phyloP scores from a whole-genome alignment of 176 grass and related monocot species.

The Typha latifolia region DNA sequence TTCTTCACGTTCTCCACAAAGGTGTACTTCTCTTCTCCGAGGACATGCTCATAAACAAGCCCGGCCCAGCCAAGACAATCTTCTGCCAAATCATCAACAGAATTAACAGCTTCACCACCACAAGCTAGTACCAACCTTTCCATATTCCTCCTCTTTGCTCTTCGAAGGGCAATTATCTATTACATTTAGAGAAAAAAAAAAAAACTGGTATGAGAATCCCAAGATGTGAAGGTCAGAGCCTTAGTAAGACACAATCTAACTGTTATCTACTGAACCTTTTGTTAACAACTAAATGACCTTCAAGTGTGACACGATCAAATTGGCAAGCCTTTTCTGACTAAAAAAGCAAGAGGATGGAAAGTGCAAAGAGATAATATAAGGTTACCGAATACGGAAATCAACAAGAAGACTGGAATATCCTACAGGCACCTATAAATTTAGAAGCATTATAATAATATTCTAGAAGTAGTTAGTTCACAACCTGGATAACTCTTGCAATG shows the following conservation, averaged over 20 bases:
- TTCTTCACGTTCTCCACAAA: conserved; percentile 97
- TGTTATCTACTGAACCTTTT: background rate
- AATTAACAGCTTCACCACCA: conserved; percentile 86
- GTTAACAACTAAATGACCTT: background rate
- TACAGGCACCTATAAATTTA: too few species aligned
- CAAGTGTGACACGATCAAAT: too few species aligned
- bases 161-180: conserved; percentile 89
- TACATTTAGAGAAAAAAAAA: conserved; percentile 14
- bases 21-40: conserved; percentile 97
- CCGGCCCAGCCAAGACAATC: conserved; percentile 95
- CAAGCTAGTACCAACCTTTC: conserved; percentile 88
- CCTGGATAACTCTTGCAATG: too few species aligned
- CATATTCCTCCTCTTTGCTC: conserved; percentile 98
- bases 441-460: too few species aligned
- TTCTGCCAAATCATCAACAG: conserved; percentile 81
- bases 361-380: too few species aligned
- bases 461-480: too few species aligned
- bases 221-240: background rate
- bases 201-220: background rate
- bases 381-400: too few species aligned
- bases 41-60: conserved; percentile 86
- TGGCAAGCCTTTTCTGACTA: too few species aligned
- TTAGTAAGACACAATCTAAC: background rate
- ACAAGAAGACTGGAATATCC: too few species aligned
- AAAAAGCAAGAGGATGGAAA: too few species aligned